Conservation (phyloP, 2,329 filamentous ascomycete species). For the Penicillium sp. region DNA sequence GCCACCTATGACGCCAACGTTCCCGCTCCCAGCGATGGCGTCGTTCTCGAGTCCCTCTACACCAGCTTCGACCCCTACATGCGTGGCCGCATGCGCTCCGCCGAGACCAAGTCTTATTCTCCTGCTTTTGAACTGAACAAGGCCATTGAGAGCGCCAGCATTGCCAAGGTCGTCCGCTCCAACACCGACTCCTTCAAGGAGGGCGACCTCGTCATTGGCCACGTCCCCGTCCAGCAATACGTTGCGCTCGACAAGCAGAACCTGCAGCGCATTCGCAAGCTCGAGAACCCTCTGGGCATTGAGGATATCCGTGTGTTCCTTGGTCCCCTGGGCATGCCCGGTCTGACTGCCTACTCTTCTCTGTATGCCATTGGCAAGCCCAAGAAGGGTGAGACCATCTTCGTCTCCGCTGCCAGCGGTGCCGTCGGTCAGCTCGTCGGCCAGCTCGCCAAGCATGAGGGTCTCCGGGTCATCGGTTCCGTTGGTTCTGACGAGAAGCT, state of each 20-base stretch:
- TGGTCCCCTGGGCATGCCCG: constrained; percentile 72
- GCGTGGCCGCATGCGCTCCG: constrained; percentile 68
- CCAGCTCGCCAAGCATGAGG: constrained; percentile 75
- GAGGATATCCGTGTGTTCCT: constrained; percentile 55
- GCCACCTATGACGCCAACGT: constrained; percentile 57
- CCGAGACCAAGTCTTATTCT: constrained; percentile 61
- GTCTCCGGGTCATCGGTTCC: constrained; percentile 70
- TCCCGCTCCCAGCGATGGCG: constrained; percentile 56
- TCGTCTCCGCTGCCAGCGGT: constrained; percentile 72
- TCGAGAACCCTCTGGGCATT: constrained; percentile 60
- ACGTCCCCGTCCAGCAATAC: constrained; percentile 64
- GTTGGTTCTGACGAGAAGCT: constrained; percentile 76
- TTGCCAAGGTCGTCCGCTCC: constrained; percentile 67
- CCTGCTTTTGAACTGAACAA: constrained; percentile 56
- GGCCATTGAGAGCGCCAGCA: constrained; percentile 58
- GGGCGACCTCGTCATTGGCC: constrained; percentile 60
- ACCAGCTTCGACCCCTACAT: constrained; percentile 79
- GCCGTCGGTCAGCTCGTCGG: constrained; percentile 79
- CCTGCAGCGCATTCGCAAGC: constrained; percentile 43
- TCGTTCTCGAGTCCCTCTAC: constrained; percentile 65
- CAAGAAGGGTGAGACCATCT: constrained; percentile 73
- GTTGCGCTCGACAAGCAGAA: constrained; percentile 49
- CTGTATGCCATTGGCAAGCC: constrained; percentile 71
- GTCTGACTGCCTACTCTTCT: constrained; percentile 67
- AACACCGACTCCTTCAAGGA: constrained; percentile 56